A percentile compares a stretch with the other conserved stretches of the same genome.
phyloP scores from a whole-genome alignment of 768 basidiomycete genomes.

The Lactifluus volemus region DNA sequence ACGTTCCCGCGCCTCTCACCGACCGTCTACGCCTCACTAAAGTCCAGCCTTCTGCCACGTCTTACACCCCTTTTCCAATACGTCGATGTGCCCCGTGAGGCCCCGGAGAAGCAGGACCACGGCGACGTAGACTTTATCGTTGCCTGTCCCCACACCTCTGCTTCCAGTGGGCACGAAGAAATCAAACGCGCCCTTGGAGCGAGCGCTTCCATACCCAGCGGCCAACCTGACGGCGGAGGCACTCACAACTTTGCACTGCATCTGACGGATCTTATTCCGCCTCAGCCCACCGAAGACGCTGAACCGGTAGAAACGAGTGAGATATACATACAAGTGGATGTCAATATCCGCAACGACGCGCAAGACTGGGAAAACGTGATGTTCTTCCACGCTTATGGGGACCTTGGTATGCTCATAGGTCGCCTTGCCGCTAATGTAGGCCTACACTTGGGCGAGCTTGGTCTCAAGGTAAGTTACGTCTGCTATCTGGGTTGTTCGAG shows the following conservation, averaged over 20 bases:
- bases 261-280: conserved; percentile 28
- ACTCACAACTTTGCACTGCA: conserved; percentile 59
- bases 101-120: conserved; percentile 54
- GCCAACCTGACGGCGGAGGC: conserved; percentile 41
- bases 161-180: conserved; percentile 14
- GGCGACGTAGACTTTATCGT: conserved; percentile 69
- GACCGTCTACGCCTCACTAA: conserved; percentile 41
- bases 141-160: conserved; percentile 30
- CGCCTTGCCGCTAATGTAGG: conserved; percentile 45
- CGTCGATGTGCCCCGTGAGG: conserved; percentile 51
- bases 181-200: conserved; percentile 39
- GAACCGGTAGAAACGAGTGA: conserved; percentile 14
- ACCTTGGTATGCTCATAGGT: conserved; percentile 62
- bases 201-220: conserved; percentile 26
- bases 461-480: conserved; percentile 42
- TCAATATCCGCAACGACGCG: conserved; percentile 46
- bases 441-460: conserved; percentile 41
- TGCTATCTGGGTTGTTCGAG: not conserved
- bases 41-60: conserved; percentile 34
- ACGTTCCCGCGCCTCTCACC: conserved; percentile 59
- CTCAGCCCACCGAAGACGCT: conserved; percentile 26
- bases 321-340: conserved; percentile 47
- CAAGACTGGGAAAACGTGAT: conserved; percentile 42
- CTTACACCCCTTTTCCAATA: conserved; percentile 40
- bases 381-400: conserved; percentile 60